Evolutionary conservation across 805 yeast genomes (phyloP), one percentile per base, ranked within the genome.

Genomic region (Saccharomycopsis microspora): DNA sequence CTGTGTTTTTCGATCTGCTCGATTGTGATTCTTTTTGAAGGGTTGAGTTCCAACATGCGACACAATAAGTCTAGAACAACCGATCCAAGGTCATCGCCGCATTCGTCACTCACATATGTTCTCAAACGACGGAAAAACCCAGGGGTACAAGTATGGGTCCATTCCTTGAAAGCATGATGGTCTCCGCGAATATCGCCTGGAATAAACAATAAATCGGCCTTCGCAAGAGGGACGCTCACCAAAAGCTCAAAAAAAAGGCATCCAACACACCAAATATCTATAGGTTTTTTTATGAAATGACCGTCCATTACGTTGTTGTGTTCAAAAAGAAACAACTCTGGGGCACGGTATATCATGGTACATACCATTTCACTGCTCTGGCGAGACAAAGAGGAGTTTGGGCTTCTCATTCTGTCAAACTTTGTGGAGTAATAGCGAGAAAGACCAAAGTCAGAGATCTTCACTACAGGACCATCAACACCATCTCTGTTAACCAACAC

Each of bases 231-330:
- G 31, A 10, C 8, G 10, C 32, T 32, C 32, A 27, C 11, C 11
- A 32, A 5, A 11, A 42, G 6, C 37, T 44, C 97, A 57, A 87
- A 89, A 46, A 89, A 69, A 42, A 89, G 86, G 39, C 90, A 96
- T 59, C 97, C 97, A 59, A 95, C 83, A 0, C 94, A 83, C 97
- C 97, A 89, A 48, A 89, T 96, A 63, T 89, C 97, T 8, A 45
- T 29, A 42, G 89, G 96, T 65, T 89, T 96, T 27, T 28, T 40
- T 3, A 97, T 97, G 45, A 32, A 41, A 9, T 34, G 5, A 96
- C 96, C 2, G 96, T 96, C 57, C 88, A 89, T n/a, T 5, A 40
- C 32, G 28, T 27, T 27, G 46, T 88, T 71, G 61, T 89, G 85
- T 7, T 36, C 39, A 35, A 96, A 96, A 51, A 88, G 78, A 49